These are phyloP conservation scores for Tubosaeta brunneosetosa DNA, from an alignment of 768 basidiomycete species.

Conservation along the genomic window DNA sequence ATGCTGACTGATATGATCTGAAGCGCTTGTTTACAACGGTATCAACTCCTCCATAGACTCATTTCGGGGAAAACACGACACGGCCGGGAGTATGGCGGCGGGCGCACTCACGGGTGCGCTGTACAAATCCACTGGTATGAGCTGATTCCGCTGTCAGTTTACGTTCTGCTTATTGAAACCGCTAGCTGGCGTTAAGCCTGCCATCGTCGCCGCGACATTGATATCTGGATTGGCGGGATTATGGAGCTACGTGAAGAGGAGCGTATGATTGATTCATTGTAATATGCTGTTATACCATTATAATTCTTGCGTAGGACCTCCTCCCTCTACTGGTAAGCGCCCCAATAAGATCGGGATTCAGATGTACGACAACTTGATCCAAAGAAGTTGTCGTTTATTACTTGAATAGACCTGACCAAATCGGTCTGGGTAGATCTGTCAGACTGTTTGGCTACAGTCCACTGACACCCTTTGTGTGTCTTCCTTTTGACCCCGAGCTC, in stretches of 20 bases:
- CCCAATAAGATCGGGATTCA: slow-evolving; percentile 24
- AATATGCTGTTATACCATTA: slow-evolving; percentile 32
- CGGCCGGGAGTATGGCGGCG: slow-evolving; percentile 85
- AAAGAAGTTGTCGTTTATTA: slow-evolving; percentile 30
- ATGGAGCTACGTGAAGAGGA: slow-evolving; percentile 95
- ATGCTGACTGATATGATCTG: slow-evolving; percentile 35
- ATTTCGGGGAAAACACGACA: slow-evolving; percentile 87
- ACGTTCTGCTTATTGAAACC: slow-evolving; percentile 37
- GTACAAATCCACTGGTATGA: slow-evolving; percentile 90
- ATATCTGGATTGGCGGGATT: slow-evolving; percentile 86
- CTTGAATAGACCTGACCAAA: slow-evolving; percentile 30
- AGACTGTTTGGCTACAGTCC: slow-evolving; percentile 29
- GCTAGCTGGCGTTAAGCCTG: slow-evolving; percentile 88
- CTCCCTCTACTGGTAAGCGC: slow-evolving; percentile 22
- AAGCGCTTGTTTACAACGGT: slow-evolving; percentile 94
- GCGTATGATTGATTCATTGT: slow-evolving; percentile 57
- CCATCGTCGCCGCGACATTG: slow-evolving; percentile 81
- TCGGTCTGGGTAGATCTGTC: slow-evolving; percentile 35
- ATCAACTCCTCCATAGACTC: slow-evolving; percentile 93
- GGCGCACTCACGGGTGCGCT: slow-evolving; percentile 87
- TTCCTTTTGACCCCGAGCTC: slow-evolving; percentile 37
- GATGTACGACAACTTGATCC: slow-evolving; percentile 21
- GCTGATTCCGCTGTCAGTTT: slow-evolving; percentile 28
- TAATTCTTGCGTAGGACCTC: slow-evolving; percentile 41
- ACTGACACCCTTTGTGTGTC: slow-evolving; percentile 35